Base-by-base conservation (phyloP, 306 rosid species). In the Pterocarpus santalinus region DNA sequence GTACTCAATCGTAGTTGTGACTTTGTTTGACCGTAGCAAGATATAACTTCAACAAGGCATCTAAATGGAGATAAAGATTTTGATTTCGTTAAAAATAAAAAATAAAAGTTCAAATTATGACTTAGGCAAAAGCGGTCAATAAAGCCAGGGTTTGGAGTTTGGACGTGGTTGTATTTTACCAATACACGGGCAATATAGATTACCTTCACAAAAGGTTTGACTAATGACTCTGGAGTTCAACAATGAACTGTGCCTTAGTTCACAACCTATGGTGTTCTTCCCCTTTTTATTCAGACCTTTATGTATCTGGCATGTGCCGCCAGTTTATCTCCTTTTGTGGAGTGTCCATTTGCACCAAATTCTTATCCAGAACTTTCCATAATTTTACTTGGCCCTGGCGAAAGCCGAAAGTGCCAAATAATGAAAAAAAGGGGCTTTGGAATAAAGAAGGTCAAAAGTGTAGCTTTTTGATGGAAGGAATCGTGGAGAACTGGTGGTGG, bases 401-500 rank as follows among this genome's bases (percentile, higher is more conserved):
- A 64, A 63, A 34, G 46, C n/a, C 1, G 9, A 61, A 61, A 61
- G 34, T 14, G 34, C 34, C 49, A 38, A 66, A 51, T 14, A 16
- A 51, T 2, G 1, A 4, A 14, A 51, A 13, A 4, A 16, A 0
- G 16, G 57, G 57, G 15, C 12, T 47, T 52, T 55, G 32, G 61
- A 55, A 55, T n/a, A 55, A 55, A 58, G 61, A 79, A 34, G 68
- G 79, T 72, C 79, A 81, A 75, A 75, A 81, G 46, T 11, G n/a
- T 0, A 58, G 30, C 7, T 47, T 51, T 51, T 51, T 15, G 56
- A 66, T 36, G 11, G 71, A 53, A 73, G 32, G 28, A 55, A 55
- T 8, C 56, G 53, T 39, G 80, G 11, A 36, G n/a, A 75, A 82
- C 11, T 36, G 47, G 84, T 75, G 78, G 78, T 69, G 57, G 36